Evolutionary conservation across 495 filamentous ascomycete species (phyloP).

Genomic region (Penicillium canescens): DNA sequence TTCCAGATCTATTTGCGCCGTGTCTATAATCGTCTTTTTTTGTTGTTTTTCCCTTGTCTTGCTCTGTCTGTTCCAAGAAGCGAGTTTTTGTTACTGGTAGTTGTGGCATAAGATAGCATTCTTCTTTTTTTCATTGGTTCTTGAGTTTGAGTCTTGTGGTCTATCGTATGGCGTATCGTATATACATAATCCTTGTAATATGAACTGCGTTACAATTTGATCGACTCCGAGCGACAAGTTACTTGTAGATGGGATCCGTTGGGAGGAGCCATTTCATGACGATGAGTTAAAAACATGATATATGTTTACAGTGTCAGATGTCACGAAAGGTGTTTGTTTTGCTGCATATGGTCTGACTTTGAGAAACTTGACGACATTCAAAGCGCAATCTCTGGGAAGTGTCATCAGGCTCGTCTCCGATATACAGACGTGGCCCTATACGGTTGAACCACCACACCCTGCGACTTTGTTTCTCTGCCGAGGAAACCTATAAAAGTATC

Average conservation of each 20-base stretch:
- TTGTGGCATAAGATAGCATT: conserved; percentile 38
- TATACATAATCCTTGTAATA: conserved; percentile 11
- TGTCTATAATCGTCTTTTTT: conserved; percentile 32
- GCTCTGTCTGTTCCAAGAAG: conserved; percentile 28
- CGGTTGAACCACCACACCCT: too few relatives aligned
- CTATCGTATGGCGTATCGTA: conserved; percentile 11
- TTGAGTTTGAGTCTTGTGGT: neutral
- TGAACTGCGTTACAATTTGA: neutral
- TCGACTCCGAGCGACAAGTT: neutral
- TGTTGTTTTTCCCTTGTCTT: conserved; percentile 19
- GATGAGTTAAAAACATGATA: too few relatives aligned
- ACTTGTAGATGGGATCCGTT: neutral
- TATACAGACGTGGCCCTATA: too few relatives aligned
- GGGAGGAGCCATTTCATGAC: neutral
- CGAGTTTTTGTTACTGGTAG: conserved; percentile 26
- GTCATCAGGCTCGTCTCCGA: too few relatives aligned
- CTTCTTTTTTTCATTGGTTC: conserved; percentile 11
- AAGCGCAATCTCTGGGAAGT: too few relatives aligned
- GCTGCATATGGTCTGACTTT: too few relatives aligned
- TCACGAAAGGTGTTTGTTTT: too few relatives aligned
- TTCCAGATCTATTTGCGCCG: conserved; percentile 25
- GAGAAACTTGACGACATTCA: too few relatives aligned
- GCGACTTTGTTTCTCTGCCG: too few relatives aligned
- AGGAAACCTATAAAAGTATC: too few relatives aligned
- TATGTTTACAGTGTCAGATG: too few relatives aligned